These are phyloP conservation scores for Cytospora schulzeri DNA, from an alignment of 2,329 filamentous ascomycete species.

Conservation along the genomic window DNA sequence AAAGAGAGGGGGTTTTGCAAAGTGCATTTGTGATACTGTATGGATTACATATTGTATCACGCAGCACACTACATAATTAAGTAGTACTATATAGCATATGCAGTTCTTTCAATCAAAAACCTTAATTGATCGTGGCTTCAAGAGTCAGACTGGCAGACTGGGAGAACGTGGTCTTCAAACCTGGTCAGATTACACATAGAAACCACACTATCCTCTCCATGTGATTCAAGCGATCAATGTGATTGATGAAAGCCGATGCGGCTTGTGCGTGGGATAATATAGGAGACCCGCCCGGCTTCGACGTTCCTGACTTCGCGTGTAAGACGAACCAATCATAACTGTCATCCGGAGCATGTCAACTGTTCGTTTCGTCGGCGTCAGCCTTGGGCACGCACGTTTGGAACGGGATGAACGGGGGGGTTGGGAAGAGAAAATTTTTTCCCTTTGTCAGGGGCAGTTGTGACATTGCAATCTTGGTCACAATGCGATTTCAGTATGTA, in stretches of 20 bases:
- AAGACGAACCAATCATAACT: not conserved
- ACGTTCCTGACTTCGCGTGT: not conserved
- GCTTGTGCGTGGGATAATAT: not conserved
- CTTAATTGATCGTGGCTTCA: not conserved
- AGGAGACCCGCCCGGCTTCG: not conserved
- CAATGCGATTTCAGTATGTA: conserved; percentile 8
- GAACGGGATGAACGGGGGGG: not conserved
- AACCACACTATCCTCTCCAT: not conserved
- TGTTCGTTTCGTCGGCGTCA: not conserved
- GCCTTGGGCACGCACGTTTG: conserved; percentile 14
- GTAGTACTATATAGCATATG: conserved; percentile 3
- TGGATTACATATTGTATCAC: conserved; percentile 1
- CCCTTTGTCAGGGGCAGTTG: not conserved
- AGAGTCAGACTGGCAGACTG: conserved; percentile 8
- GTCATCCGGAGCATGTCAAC: not conserved
- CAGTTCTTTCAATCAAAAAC: not conserved
- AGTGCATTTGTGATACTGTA: conserved; percentile 17
- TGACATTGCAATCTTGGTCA: conserved; percentile 15
- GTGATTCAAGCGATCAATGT: not conserved
- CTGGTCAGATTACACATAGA: conserved; percentile 2
- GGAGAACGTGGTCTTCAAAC: conserved; percentile 5
- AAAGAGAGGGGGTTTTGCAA: not conserved
- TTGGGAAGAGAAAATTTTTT: not conserved
- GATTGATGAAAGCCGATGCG: not conserved
- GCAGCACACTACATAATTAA: not conserved